A percentile compares a stretch with the other conserved stretches of the same genome.
phyloP scores from a whole-genome alignment of 345 rosid species.

The Barbarea vulgaris region DNA sequence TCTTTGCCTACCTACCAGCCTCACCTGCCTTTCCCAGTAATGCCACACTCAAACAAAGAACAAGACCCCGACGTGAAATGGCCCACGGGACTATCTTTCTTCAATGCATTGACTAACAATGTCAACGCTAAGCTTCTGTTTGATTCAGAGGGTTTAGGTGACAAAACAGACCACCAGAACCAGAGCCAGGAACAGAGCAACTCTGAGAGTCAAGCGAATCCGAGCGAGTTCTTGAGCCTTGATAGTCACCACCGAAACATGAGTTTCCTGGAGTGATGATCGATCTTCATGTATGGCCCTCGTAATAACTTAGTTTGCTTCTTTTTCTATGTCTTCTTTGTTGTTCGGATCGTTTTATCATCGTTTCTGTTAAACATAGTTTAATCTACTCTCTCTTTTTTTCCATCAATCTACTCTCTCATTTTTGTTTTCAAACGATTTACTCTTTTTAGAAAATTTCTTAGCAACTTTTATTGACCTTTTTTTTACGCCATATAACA shows the following conservation, averaged over 20 bases:
- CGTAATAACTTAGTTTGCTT: conserved; percentile 28
- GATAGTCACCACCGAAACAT: conserved; percentile 54
- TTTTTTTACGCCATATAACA: not conserved
- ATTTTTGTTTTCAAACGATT: not conserved
- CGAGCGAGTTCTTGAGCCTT: conserved; percentile 77
- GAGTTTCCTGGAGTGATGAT: conserved; percentile 43
- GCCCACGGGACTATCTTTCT: conserved; percentile 90
- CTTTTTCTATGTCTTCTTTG: not conserved
- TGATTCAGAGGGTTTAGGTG: conserved; percentile 57
- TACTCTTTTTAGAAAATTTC: not conserved
- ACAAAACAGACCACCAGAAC: conserved; percentile 46
- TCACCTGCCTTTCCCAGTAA: conserved; percentile 50
- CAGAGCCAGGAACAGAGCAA: conserved; percentile 45
- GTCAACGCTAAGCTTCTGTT: conserved; percentile 79
- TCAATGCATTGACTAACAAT: conserved; percentile 74
- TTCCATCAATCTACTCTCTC: not conserved
- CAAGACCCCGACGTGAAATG: conserved; percentile 83
- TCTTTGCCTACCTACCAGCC: conserved; percentile 60
- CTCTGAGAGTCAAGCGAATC: conserved; percentile 54
- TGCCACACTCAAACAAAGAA: conserved; percentile 51
- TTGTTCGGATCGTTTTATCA: conserved; percentile 9
- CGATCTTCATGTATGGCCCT: conserved; percentile 3
- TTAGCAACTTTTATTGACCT: not conserved
- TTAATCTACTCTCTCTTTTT: conserved; percentile 6
- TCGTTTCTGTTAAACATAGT: conserved; percentile 29